These are phyloP conservation scores for Aspergillus brasiliensis DNA, from an alignment of 2,329 filamentous ascomycete genomes.

Conservation along the genomic window DNA sequence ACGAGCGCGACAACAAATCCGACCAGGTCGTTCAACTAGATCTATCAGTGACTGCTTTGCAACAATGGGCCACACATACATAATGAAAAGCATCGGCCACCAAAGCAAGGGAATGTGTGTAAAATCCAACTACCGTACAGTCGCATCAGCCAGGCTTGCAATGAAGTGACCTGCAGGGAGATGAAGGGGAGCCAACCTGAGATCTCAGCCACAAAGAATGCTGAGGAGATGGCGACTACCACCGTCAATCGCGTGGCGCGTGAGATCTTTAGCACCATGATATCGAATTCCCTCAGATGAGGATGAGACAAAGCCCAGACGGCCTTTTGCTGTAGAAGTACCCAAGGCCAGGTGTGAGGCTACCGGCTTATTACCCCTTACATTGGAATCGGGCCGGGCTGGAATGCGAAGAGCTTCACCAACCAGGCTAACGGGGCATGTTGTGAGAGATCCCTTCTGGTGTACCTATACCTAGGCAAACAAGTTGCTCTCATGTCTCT, in stretches of 20 bases:
- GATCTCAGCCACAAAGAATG: slow-evolving; percentile 37
- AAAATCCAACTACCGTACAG: slow-evolving; percentile 62
- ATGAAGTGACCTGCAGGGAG: neutral
- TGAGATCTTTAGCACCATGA: slow-evolving; percentile 30
- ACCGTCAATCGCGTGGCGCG: slow-evolving; percentile 32
- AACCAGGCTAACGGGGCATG: neutral
- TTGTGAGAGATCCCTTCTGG: neutral
- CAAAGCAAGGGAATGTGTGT: slow-evolving; percentile 70
- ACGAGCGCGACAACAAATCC: slow-evolving; percentile 68
- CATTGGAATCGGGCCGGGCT: slow-evolving; percentile 11
- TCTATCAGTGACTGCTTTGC: slow-evolving; percentile 11
- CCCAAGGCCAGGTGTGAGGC: neutral
- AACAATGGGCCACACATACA: slow-evolving; percentile 29
- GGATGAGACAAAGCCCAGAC: neutral
- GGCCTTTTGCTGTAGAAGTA: neutral
- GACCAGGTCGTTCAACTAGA: slow-evolving; percentile 69
- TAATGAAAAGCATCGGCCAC: slow-evolving; percentile 80
- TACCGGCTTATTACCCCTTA: slow-evolving; percentile 4
- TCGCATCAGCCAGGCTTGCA: slow-evolving; percentile 5
- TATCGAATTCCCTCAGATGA: neutral
- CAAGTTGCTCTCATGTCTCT: neutral
- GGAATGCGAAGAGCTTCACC: slow-evolving; percentile 4
- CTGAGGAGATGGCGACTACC: slow-evolving; percentile 35
- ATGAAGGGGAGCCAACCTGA: slow-evolving; percentile 23
- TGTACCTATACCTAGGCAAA: neutral